Conservation (phyloP, 2,329 filamentous ascomycete species). For the Penicillium sp. region DNA sequence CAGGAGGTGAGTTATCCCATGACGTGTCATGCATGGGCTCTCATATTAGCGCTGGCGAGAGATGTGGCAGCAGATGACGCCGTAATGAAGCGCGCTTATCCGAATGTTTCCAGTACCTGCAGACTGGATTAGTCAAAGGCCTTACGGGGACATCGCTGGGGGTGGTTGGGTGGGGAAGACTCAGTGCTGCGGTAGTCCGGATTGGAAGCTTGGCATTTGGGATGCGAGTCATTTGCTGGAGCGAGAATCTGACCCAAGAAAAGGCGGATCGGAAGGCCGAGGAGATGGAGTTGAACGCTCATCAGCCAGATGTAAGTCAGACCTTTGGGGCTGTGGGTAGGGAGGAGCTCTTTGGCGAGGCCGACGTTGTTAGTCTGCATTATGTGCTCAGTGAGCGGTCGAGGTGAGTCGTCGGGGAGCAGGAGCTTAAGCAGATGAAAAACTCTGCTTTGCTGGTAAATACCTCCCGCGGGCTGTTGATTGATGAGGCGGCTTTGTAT, state of each 20-base stretch:
- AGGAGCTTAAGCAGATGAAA: background rate
- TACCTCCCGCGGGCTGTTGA: background rate
- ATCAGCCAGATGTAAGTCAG: background rate
- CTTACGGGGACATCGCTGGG: background rate
- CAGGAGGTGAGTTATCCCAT: background rate
- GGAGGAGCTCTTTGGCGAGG: background rate
- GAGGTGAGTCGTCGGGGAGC: background rate
- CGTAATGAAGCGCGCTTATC: background rate
- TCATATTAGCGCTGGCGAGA: background rate
- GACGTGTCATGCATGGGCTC: background rate
- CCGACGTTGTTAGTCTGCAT: background rate
- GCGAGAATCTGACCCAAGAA: background rate
- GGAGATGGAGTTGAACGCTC: background rate
- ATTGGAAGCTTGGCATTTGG: background rate
- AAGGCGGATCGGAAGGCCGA: background rate
- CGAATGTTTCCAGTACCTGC: background rate
- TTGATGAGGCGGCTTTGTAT: background rate
- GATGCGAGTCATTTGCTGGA: slow-evolving; percentile 1
- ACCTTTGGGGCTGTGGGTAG: background rate
- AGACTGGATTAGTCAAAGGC: background rate
- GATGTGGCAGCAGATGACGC: background rate
- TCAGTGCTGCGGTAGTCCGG: background rate
- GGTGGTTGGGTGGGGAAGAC: background rate
- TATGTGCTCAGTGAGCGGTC: background rate
- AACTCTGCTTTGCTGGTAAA: background rate